Evolutionary conservation across 441 rosid species (phyloP).

Genomic region (Pelargonium fulgidum): DNA sequence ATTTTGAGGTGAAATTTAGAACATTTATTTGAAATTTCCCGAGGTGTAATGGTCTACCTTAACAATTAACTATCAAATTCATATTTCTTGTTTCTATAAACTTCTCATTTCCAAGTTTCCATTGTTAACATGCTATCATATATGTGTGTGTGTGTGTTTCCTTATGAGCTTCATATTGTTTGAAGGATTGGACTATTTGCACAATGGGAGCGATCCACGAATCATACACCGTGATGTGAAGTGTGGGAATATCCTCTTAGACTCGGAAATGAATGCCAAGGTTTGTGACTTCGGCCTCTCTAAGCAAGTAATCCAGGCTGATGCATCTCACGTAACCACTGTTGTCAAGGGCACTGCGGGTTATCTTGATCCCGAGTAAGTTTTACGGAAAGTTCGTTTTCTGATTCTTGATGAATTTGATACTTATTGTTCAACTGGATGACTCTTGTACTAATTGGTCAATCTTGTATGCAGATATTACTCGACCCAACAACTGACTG

Average conservation of each 20-base stretch:
- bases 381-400: conserved; percentile 7
- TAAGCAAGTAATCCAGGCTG: conserved; percentile 70
- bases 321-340: conserved; percentile 83
- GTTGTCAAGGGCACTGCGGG: conserved; percentile 95
- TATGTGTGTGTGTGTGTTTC: no score
- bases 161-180: conserved; percentile 8
- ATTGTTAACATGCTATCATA: no score
- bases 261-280: conserved; percentile 78
- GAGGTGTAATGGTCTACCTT: background rate
- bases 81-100: background rate
- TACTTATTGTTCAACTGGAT: background rate
- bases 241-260: conserved; percentile 77
- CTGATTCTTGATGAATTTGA: conserved; percentile 1
- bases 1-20: no score
- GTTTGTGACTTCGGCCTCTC: conserved; percentile 91
- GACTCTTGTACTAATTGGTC: background rate
- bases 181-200: conserved; percentile 85
- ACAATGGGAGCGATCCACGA: conserved; percentile 77
- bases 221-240: conserved; percentile 87
- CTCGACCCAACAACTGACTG: conserved; percentile 80
- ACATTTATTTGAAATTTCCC: background rate
- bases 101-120: background rate
- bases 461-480: conserved; percentile 46
- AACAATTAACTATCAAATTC: no score
- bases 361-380: conserved; percentile 92